These are phyloP conservation scores for Zarea fungicola DNA, from an alignment of 2,329 filamentous ascomycete genomes.

Conservation along the genomic window DNA sequence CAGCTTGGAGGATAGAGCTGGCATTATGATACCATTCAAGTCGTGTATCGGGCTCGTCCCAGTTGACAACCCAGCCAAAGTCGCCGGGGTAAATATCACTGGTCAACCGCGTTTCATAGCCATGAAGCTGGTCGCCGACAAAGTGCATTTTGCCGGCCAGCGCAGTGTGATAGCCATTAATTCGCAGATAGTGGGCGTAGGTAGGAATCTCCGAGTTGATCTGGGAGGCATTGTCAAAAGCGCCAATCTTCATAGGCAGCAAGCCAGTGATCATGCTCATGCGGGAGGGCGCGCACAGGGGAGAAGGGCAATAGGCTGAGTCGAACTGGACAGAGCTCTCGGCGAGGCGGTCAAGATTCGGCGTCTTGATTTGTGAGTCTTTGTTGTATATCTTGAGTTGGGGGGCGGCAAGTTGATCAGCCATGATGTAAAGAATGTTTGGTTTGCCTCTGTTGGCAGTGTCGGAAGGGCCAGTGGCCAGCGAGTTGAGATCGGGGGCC, in stretches of 20 bases:
- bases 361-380: conserved; percentile 84
- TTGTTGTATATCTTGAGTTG: conserved; percentile 89
- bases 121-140: conserved; percentile 88
- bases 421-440: conserved; percentile 77
- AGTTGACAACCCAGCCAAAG: conserved; percentile 92
- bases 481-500: conserved; percentile 70
- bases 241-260: conserved; percentile 84
- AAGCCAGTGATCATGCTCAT: conserved; percentile 94
- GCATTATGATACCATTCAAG: conserved; percentile 97
- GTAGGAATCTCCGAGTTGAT: conserved; percentile 81
- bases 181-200: conserved; percentile 85
- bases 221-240: conserved; percentile 86
- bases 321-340: conserved; percentile 83
- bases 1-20: conserved; percentile 86
- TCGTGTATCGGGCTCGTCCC: conserved; percentile 81
- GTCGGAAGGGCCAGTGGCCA: conserved; percentile 41
- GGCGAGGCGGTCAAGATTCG: conserved; percentile 79
- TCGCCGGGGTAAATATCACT: conserved; percentile 93
- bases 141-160: conserved; percentile 98
- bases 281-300: conserved; percentile 84
- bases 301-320: conserved; percentile 90
- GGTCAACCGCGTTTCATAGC: conserved; percentile 89
- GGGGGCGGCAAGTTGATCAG: conserved; percentile 87
- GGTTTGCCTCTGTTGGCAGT: conserved; percentile 25
- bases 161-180: conserved; percentile 81